phyloP scores from a whole-genome alignment of 1,284 basidiomycete genomes.

The Caloboletus firmus region DNA sequence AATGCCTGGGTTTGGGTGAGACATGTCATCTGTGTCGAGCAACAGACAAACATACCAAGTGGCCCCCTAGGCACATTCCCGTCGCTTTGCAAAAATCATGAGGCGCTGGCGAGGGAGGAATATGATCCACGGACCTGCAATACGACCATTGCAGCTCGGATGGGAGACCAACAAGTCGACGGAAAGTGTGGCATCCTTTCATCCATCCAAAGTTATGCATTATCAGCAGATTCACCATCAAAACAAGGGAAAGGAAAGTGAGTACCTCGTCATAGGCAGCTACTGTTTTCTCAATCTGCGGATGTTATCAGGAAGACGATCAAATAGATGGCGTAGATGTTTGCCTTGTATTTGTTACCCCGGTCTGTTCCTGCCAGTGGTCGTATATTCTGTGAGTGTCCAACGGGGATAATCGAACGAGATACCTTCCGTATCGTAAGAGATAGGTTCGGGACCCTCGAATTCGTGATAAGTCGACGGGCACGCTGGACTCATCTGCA shows the following conservation, averaged over 20 bases:
- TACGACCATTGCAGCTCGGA: conserved; percentile 84
- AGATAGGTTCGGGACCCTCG: conserved; percentile 80
- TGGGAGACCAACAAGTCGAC: conserved; percentile 73
- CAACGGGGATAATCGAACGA: neutral
- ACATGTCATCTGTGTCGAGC: neutral
- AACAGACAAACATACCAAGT: conserved; percentile 53
- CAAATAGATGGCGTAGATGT: neutral
- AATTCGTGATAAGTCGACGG: conserved; percentile 90
- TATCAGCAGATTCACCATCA: conserved; percentile 1
- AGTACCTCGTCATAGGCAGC: conserved; percentile 83
- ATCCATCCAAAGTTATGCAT: neutral
- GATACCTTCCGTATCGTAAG: conserved; percentile 81
- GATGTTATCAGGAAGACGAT: conserved; percentile 11
- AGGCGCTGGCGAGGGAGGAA: neutral
- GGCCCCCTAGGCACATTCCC: conserved; percentile 85
- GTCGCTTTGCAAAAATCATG: conserved; percentile 52
- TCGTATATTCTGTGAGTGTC: neutral
- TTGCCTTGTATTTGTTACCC: conserved; percentile 84
- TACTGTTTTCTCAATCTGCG: conserved; percentile 79
- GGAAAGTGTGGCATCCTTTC: conserved; percentile 72
- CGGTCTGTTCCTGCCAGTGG: conserved; percentile 62
- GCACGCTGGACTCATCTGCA: conserved; percentile 50
- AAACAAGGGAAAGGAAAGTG: neutral
- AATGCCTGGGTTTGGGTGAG: conserved; percentile 24
- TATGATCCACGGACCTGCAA: conserved; percentile 60